Percentiles rank a stretch among this genome's conserved stretches.
phyloP scores from a whole-genome alignment of 352 stramenopile species.

The Peronospora belbahrii region DNA sequence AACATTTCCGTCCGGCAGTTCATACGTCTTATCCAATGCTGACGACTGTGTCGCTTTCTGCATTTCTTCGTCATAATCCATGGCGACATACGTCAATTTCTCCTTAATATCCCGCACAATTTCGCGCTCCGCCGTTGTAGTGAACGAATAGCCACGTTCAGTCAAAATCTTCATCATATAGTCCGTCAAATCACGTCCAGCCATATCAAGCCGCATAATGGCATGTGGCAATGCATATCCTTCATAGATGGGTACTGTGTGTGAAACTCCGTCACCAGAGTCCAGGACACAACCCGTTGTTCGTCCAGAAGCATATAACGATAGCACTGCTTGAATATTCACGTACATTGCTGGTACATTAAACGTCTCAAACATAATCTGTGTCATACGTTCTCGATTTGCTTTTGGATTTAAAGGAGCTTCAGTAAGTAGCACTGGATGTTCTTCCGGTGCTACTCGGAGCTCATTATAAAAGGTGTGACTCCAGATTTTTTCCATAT shows the following conservation, averaged over 20 bases:
- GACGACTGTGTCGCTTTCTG: conserved; percentile 75
- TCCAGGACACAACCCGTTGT: conserved; percentile 96
- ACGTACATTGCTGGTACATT: conserved; percentile 92
- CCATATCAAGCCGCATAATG: conserved; percentile 91
- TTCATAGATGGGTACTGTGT: conserved; percentile 94
- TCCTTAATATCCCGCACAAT: conserved; percentile 97
- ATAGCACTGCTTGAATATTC: conserved; percentile 91
- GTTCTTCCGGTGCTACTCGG: conserved; percentile 93
- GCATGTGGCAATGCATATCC: conserved; percentile 93
- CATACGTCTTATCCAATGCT: conserved; percentile 91
- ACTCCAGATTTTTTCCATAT: conserved; percentile 99
- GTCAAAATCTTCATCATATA: conserved; percentile 97
- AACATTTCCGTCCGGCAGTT: conserved; percentile 95
- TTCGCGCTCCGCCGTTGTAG: conserved; percentile 91
- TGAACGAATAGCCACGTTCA: conserved; percentile 92
- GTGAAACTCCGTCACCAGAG: conserved; percentile 90
- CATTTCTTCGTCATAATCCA: conserved; percentile 92
- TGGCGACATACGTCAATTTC: conserved; percentile 92
- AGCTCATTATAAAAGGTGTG: conserved; percentile 99
- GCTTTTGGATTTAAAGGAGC: conserved; percentile 90
- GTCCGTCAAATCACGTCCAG: conserved; percentile 90
- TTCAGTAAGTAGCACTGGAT: conserved; percentile 93
- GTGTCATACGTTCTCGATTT: conserved; percentile 89
- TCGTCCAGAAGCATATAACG: conserved; percentile 83
- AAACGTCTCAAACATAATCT: conserved; percentile 98